Evolutionary conservation across 2,329 filamentous ascomycete species (phyloP), one percentile per base, ranked within the genome.

Genomic region (Penicillium sp.): DNA sequence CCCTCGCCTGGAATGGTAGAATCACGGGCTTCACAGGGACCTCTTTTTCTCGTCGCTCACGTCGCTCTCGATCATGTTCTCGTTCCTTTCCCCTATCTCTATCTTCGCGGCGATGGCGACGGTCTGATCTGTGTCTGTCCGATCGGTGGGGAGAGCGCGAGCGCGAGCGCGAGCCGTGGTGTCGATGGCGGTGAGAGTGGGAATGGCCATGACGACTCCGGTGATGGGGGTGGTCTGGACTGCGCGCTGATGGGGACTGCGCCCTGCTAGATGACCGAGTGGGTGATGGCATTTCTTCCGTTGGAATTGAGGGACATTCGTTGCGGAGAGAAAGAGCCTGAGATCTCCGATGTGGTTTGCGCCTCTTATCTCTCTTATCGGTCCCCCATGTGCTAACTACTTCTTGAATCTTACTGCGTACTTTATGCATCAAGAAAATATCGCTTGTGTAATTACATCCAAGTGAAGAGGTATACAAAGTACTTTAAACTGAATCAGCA

Each of bases 1-100:
- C 73, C 10, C 78, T 77, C 3, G 87, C 82, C 42, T 77, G 74
- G 59, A 81, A 84, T 0, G 89, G 89, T 8, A 94, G 74, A 54
- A 66, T 51, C 28, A 65, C 52, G 3, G 64, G 65, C 22, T 50
- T 20, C 20, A 52, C 53, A 7, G 52, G 40, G 6, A 46, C 35
- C 9, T 54, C 47, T 38, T 34, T 47, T 14, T 50, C 47, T 40
- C 47, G 52, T 32, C 40, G 44, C 34, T 56, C 52, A 31, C 47
- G 49, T 16, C 39, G 50, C 20, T 48, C 52, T 29, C 53, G 57
- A 5, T 52, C 63, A n/a, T 38, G 51, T 18, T 48, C 53, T 28
- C 53, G 57, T 8, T 49, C 63, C 44, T 53, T 65, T 26, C 61
- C 60, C 49, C 56, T 63, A 42, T 61, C 67, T 46, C 56, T 63